Evolutionary conservation across 2,329 filamentous ascomycete species (phyloP), one percentile per base, ranked within the genome.

Genomic region (Knoxdaviesia capensis): DNA sequence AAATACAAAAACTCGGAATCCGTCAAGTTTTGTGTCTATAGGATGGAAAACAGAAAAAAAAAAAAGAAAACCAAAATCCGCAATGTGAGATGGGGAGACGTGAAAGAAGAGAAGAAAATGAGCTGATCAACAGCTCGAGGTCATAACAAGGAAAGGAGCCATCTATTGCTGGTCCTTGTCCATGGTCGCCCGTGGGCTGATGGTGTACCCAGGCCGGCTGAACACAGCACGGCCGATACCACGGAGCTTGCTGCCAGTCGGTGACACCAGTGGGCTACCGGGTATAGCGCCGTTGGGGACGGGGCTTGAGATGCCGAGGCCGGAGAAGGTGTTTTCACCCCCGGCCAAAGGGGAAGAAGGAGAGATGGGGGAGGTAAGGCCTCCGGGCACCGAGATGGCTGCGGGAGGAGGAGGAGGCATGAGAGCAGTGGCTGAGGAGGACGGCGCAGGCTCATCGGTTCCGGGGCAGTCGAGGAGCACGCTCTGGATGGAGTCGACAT

Each of bases 191-290:
- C 66, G 56, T 34, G 68, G 67, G 50, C 65, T 73, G 51, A 62
- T 68, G 40, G 59, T 56, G 36, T 39, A 38, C 6, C 31, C 32
- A 31, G 59, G 55, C 38, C 72, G 68, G 48, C 63, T 67, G 53
- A 75, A 76, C 30, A 77, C 70, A 44, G 68, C 71, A 47, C 67
- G 64, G 32, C 71, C 60, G 31, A 76, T 61, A 41, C 64, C 64
- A 51, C 71, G 74, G 47, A 76, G 59, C 50, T 71, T 74, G 54
- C 63, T 63, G 20, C 20, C 20, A 20, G 20, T 20, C 20, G 20
- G 20, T 20, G 20, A 20, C 20, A 20, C 3, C 20, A 20, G 20
- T 20, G 20, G 20, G 20, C 20, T 20, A 42, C 62, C 60, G 39
- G 65, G 62, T 31, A 53, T 53, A 28, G 35, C 42, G 33, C 53